Conservation (phyloP, 768 basidiomycete species). For the Russula griseocarnosa region DNA sequence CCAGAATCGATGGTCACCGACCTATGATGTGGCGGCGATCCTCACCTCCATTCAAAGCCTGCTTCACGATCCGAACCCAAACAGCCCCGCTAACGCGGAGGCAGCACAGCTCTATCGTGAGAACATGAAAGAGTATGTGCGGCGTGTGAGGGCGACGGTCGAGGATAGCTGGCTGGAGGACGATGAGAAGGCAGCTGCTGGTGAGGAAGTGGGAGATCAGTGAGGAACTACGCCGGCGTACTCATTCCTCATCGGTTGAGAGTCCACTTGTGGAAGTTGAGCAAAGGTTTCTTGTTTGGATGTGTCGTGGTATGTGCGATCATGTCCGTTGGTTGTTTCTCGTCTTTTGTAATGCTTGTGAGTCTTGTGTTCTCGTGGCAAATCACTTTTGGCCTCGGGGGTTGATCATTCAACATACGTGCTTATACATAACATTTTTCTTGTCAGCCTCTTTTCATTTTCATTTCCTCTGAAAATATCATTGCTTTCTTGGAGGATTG, state of each 20-base stretch:
- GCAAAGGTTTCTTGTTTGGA: neutral
- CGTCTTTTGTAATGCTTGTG: constrained; percentile 3
- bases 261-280: constrained; percentile 4
- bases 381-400: neutral
- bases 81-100: constrained; percentile 97
- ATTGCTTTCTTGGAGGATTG: neutral
- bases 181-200: constrained; percentile 60
- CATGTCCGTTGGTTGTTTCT: constrained; percentile 3
- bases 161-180: constrained; percentile 93
- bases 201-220: constrained; percentile 36
- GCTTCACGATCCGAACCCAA: constrained; percentile 96
- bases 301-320: constrained; percentile 2
- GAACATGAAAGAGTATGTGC: constrained; percentile 97
- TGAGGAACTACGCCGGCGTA: constrained; percentile 14
- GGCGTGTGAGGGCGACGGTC: constrained; percentile 87
- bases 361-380: constrained; percentile 8
- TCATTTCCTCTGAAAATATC: neutral
- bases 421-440: neutral
- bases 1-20: constrained; percentile 98
- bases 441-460: neutral
- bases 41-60: constrained; percentile 94
- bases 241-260: constrained; percentile 2
- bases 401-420: neutral
- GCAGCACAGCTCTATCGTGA: constrained; percentile 95
- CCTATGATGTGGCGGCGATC: constrained; percentile 98